These are phyloP conservation scores for Tuber aestivum DNA, from an alignment of 495 filamentous ascomycete genomes.

Conservation along the genomic window DNA sequence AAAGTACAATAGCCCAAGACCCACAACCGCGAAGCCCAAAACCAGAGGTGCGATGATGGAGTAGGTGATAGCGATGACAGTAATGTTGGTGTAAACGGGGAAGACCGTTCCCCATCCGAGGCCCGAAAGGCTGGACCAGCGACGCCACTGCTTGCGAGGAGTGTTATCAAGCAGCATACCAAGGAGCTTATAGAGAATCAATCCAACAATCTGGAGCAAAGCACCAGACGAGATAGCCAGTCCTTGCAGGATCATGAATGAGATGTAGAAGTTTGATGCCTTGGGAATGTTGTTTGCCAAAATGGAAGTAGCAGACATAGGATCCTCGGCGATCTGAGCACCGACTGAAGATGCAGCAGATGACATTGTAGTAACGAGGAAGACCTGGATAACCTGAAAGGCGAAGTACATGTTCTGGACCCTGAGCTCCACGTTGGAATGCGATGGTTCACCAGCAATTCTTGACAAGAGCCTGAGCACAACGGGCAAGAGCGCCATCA, in stretches of 20 bases:
- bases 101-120: constrained; percentile 85
- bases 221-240: constrained; percentile 71
- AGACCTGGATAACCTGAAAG: constrained; percentile 94
- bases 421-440: constrained; percentile 72
- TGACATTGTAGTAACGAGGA: constrained; percentile 76
- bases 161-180: constrained; percentile 59
- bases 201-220: constrained; percentile 69
- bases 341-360: constrained; percentile 66
- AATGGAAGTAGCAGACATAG: constrained; percentile 55
- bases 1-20: constrained; percentile 80
- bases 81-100: constrained; percentile 77
- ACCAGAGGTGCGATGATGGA: constrained; percentile 86
- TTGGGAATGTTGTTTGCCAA: constrained; percentile 71
- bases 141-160: constrained; percentile 55
- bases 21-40: constrained; percentile 77
- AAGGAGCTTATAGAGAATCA: constrained; percentile 69
- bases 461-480: constrained; percentile 70
- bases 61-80: constrained; percentile 82
- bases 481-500: constrained; percentile 86
- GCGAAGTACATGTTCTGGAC: constrained; percentile 89
- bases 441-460: constrained; percentile 68
- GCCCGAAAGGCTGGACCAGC: constrained; percentile 57
- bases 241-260: constrained; percentile 91
- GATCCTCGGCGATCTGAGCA: constrained; percentile 58
- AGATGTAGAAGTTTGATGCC: constrained; percentile 89